Evolutionary conservation across 352 stramenopile genomes (phyloP).

Genomic region (Blastocystis sp.): DNA sequence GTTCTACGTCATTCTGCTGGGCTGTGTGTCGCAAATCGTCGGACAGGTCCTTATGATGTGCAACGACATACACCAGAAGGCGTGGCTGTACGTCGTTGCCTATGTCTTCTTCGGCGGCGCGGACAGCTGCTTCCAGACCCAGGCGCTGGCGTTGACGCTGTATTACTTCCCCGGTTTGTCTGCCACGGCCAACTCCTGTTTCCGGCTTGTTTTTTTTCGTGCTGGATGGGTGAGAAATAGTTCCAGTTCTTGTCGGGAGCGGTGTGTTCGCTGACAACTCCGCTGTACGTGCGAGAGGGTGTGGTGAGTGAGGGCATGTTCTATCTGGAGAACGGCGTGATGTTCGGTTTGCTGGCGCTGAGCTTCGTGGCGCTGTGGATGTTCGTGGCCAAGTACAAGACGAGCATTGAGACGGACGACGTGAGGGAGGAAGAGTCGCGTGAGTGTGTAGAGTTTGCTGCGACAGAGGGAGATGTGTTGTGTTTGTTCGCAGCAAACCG

Average conservation of each 20-base stretch:
- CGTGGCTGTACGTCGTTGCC: constrained; percentile 3
- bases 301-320: constrained; percentile 14
- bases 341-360: constrained; percentile 18
- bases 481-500: neutral
- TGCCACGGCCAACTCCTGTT: constrained; percentile 25
- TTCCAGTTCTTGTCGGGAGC: constrained; percentile 55
- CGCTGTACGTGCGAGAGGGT: constrained; percentile 36
- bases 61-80: constrained; percentile 26
- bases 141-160: constrained; percentile 55
- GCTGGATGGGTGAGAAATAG: neutral
- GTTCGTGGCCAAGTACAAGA: constrained; percentile 47
- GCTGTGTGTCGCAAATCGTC: constrained; percentile 21
- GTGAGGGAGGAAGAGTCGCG: neutral
- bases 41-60: constrained; percentile 36
- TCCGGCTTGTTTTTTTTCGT: neutral
- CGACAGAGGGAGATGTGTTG: neutral
- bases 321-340: constrained; percentile 55
- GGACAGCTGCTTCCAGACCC: constrained; percentile 59
- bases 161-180: constrained; percentile 64
- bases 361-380: constrained; percentile 20
- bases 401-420: constrained; percentile 51
- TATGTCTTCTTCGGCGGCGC: constrained; percentile 56
- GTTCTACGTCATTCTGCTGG: constrained; percentile 58
- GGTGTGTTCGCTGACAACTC: constrained; percentile 37
- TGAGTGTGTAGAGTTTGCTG: constrained; percentile 50